Evolutionary conservation across 805 yeast genomes (phyloP).

Genomic region (Ogataea glucozyma): DNA sequence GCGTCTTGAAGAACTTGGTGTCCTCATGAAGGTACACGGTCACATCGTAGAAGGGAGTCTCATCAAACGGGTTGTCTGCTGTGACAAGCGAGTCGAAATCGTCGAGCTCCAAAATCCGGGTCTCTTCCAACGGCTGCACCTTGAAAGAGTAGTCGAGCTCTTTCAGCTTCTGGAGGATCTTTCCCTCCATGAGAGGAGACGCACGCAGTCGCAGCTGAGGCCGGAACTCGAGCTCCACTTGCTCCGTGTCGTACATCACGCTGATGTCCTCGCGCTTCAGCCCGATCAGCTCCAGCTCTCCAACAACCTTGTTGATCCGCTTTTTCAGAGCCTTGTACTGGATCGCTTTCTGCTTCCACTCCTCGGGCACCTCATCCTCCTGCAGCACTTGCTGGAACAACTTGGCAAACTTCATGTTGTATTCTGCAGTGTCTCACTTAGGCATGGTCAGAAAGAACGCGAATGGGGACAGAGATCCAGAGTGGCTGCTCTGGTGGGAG

Average conservation of each 20-base stretch:
- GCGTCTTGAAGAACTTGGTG: slow-evolving; percentile 57
- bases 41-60: slow-evolving; percentile 23
- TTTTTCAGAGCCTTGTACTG: slow-evolving; percentile 73
- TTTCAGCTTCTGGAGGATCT: slow-evolving; percentile 22
- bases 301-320: slow-evolving; percentile 62
- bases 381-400: slow-evolving; percentile 61
- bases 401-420: slow-evolving; percentile 73
- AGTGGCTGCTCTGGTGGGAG: too few species aligned
- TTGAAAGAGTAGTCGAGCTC: slow-evolving; percentile 21
- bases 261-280: slow-evolving; percentile 45
- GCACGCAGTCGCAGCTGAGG: slow-evolving; percentile 30
- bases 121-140: slow-evolving; percentile 12
- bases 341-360: slow-evolving; percentile 68
- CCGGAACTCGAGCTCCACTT: slow-evolving; percentile 18
- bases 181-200: slow-evolving; percentile 20
- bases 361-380: slow-evolving; percentile 62
- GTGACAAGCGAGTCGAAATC: slow-evolving; percentile 16
- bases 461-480: too few species aligned
- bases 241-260: slow-evolving; percentile 26
- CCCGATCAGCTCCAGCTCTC: slow-evolving; percentile 61
- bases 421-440: not conserved
- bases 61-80: slow-evolving; percentile 30
- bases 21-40: slow-evolving; percentile 52
- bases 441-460: not conserved
- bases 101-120: slow-evolving; percentile 8